These are phyloP conservation scores for Tetracladium marchalianum DNA, from an alignment of 495 filamentous ascomycete species.

Conservation along the genomic window DNA sequence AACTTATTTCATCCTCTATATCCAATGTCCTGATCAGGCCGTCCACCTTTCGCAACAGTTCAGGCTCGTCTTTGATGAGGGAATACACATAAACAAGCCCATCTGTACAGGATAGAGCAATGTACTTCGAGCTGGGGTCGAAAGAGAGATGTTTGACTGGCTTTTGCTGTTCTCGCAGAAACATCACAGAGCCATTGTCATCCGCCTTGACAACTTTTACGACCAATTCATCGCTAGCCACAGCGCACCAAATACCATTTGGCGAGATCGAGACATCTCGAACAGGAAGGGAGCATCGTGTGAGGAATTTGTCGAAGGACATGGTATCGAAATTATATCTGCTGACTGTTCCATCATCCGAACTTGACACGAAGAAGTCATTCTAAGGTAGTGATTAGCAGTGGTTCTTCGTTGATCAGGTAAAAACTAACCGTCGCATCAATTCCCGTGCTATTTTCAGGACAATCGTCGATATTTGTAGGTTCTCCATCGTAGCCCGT, in stretches of 20 bases:
- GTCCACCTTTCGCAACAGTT: slow-evolving; percentile 72
- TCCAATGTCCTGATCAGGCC: slow-evolving; percentile 74
- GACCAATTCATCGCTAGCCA: slow-evolving; percentile 91
- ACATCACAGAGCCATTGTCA: slow-evolving; percentile 63
- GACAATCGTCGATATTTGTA: slow-evolving; percentile 76
- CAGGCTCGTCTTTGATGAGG: slow-evolving; percentile 65
- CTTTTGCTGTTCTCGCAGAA: slow-evolving; percentile 70
- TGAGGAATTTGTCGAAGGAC: slow-evolving; percentile 65
- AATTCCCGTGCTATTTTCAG: slow-evolving; percentile 69
- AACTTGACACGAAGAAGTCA: slow-evolving; percentile 75
- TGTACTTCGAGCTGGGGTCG: slow-evolving; percentile 65
- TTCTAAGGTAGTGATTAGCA: slow-evolving; percentile 36
- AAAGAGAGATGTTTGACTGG: slow-evolving; percentile 86
- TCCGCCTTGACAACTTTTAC: slow-evolving; percentile 78
- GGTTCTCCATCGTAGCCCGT: slow-evolving; percentile 88
- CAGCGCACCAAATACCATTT: slow-evolving; percentile 80
- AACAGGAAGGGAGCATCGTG: slow-evolving; percentile 72
- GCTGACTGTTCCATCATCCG: slow-evolving; percentile 89
- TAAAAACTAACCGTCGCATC: slow-evolving; percentile 51
- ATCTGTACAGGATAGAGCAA: slow-evolving; percentile 79
- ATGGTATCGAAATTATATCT: slow-evolving; percentile 73
- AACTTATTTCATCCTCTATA: slow-evolving; percentile 64
- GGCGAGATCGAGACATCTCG: slow-evolving; percentile 77
- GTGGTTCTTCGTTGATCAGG: not conserved
- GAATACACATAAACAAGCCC: slow-evolving; percentile 87